Percentiles rank a stretch among this genome's conserved stretches.
Evolutionary conservation across 495 filamentous ascomycete species (phyloP).

Genomic region (Elasticomyces elasticus): DNA sequence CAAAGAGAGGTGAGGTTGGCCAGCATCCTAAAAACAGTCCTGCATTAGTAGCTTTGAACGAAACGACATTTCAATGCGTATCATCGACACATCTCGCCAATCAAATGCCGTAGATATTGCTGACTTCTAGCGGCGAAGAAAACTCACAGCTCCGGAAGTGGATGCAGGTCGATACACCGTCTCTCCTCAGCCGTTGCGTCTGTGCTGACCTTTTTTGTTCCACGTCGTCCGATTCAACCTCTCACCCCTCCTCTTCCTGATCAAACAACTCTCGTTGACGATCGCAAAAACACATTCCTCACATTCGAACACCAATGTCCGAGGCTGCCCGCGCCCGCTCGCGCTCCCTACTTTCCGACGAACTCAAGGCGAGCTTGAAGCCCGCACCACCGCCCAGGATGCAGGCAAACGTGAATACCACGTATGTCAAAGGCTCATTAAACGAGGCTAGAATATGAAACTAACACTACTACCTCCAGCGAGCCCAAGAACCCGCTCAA

Average conservation of each 20-base stretch:
- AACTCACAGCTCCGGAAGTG: neutral
- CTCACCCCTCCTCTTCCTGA: neutral
- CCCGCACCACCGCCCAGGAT: slow-evolving; percentile 10
- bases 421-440: neutral
- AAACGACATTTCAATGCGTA: neutral
- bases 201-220: neutral
- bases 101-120: neutral
- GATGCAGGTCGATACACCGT: too few relatives aligned
- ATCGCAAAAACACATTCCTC: neutral
- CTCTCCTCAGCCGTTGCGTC: too few relatives aligned
- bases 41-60: neutral
- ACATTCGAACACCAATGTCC: slow-evolving; percentile 4
- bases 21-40: neutral
- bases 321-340: slow-evolving; percentile 11
- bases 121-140: neutral
- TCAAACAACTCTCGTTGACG: neutral
- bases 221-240: neutral
- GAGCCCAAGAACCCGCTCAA: slow-evolving; percentile 13
- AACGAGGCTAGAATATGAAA: neutral
- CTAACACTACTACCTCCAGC: neutral
- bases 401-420: slow-evolving; percentile 13
- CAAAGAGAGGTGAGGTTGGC: too few relatives aligned
- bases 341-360: slow-evolving; percentile 13
- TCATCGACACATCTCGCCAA: neutral
- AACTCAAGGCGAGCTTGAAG: slow-evolving; percentile 7